Base-by-base conservation (phyloP, 1,139 yeast species). In the Pneumocystis carinii region DNA sequence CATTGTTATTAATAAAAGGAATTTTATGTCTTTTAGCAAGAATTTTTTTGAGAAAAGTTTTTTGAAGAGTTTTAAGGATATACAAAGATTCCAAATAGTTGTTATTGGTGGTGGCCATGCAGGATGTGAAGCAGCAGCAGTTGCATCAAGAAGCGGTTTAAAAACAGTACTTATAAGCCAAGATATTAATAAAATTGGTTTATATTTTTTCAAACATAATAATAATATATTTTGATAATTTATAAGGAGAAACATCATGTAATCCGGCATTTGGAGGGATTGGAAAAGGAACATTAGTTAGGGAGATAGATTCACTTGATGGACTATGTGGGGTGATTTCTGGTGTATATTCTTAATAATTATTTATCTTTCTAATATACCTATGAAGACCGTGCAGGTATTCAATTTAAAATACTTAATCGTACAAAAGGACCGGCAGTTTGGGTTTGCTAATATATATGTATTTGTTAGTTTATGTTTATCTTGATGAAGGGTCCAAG, bases 81-180 rank as follows among this genome's bases (percentile, higher is more conserved):
- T 29, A 37, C 36, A 15, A 39, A 57, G n/a, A 14, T 37, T 57
- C 29, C 67, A 92, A 1, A 96, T 90, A 0, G 80, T 92, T 0
- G 92, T 94, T 2, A 83, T 94, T 32, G 99, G 99, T 2, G 99
- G 96, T 12, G 99, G 99, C 0, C 99, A 94, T 75, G 98, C 98
- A 53, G 99, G 99, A 2, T 86, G 96, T 69, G 99, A 94, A 74
- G 98, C 99, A 0, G 94, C 96, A 1, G 81, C 97, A 0, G 98
- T 94, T 0, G 79, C 96, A 0, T 96, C 97, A 0, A 78, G 98
- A 66, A 73, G 87, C 0, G 97, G 97, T 0, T 80, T 86, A 0
- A 68, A 72, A 2, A 88, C 97, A 0, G 76, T 86, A 0, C 77
- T 94, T 38, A 78, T 94, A 1, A 92, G 98, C 0, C 98, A 96